phyloP scores from a whole-genome alignment of 2,329 filamentous ascomycete genomes.

The Sclerotinia nivalis region DNA sequence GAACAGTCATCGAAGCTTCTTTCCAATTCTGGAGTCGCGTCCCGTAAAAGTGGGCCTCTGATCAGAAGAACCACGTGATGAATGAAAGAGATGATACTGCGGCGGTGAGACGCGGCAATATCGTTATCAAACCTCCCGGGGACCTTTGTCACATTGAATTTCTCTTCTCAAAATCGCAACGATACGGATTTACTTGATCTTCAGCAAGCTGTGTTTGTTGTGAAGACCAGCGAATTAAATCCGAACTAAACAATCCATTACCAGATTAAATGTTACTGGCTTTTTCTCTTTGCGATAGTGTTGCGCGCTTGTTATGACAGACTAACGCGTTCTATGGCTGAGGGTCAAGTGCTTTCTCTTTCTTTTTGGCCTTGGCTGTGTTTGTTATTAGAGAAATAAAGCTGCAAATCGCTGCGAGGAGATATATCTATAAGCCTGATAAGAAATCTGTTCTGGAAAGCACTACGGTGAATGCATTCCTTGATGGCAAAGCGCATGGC shows the following conservation, averaged over 20 bases:
- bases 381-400: background rate
- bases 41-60: background rate
- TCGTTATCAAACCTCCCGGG: background rate
- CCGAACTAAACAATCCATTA: background rate
- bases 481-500: background rate
- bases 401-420: background rate
- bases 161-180: background rate
- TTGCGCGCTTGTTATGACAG: background rate
- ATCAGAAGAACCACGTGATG: background rate
- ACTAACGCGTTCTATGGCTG: background rate
- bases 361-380: background rate
- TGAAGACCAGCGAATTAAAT: background rate
- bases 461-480: background rate
- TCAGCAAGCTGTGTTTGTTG: no score
- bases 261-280: background rate
- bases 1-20: constrained; percentile 22
- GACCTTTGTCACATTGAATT: background rate
- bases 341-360: background rate
- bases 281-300: background rate
- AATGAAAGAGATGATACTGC: background rate
- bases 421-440: background rate
- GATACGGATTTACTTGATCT: no score
- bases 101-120: constrained; percentile 10
- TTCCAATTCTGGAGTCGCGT: constrained; percentile 7
- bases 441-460: background rate